phyloP scores from a whole-genome alignment of 768 basidiomycete species.

The Kwoniella shandongensis region DNA sequence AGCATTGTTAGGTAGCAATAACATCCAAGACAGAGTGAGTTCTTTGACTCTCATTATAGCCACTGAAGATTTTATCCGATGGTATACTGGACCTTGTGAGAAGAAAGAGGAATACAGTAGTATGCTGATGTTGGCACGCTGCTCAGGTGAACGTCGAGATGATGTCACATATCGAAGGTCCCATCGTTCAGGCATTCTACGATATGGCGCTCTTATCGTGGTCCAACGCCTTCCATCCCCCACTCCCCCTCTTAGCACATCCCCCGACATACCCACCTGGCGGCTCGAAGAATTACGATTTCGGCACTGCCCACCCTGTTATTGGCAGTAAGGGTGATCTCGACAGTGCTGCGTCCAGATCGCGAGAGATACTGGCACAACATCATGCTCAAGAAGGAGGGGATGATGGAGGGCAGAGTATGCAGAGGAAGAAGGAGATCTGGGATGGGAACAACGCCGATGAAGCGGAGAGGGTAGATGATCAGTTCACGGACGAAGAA shows the following conservation, averaged over 20 bases:
- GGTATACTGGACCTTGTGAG: too few species aligned
- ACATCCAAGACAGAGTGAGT: constrained; percentile 60
- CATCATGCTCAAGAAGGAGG: constrained; percentile 26
- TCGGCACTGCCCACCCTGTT: constrained; percentile 27
- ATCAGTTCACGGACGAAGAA: constrained; percentile 54
- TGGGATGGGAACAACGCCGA: constrained; percentile 22
- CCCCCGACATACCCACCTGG: constrained; percentile 14
- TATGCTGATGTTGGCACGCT: background rate
- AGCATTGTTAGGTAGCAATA: constrained; percentile 64
- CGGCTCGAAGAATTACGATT: constrained; percentile 10
- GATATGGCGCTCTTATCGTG: constrained; percentile 66
- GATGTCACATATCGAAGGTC: constrained; percentile 69
- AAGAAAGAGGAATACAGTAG: too few species aligned
- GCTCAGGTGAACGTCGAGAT: constrained; percentile 53
- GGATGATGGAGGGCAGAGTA: constrained; percentile 3
- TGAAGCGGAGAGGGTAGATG: constrained; percentile 31
- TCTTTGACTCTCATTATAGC: background rate
- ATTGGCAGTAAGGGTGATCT: constrained; percentile 25
- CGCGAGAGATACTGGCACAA: constrained; percentile 25
- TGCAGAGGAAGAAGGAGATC: constrained; percentile 13
- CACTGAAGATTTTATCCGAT: too few species aligned
- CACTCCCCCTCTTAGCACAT: constrained; percentile 23
- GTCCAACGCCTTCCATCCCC: constrained; percentile 50
- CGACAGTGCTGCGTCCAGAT: constrained; percentile 8
- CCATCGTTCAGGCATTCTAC: constrained; percentile 66